A percentile compares a stretch with the other conserved stretches of the same genome.
Evolutionary conservation across 768 basidiomycete species (phyloP).

Genomic region (Lactifluus volemus): DNA sequence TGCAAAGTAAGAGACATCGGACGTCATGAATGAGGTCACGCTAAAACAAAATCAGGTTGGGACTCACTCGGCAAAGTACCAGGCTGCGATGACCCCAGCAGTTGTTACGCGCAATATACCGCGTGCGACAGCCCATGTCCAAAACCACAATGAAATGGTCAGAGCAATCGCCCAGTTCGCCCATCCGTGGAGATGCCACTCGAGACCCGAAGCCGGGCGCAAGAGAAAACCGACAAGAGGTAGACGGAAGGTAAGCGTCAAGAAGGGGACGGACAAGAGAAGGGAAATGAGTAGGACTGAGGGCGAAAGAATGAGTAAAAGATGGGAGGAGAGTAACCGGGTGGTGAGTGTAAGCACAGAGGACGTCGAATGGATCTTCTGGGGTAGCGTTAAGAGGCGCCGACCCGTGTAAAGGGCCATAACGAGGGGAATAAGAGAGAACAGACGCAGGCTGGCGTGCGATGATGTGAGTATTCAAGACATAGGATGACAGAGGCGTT

Average conservation of each 20-base stretch:
- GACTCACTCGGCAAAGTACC: constrained; percentile 74
- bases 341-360: constrained; percentile 52
- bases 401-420: constrained; percentile 65
- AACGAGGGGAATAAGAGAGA: constrained; percentile 64
- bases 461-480: background rate
- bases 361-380: constrained; percentile 59
- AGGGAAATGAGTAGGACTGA: constrained; percentile 58
- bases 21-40: constrained; percentile 7
- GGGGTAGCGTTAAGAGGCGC: constrained; percentile 62
- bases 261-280: constrained; percentile 70
- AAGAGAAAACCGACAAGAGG: constrained; percentile 59
- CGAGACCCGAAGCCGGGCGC: constrained; percentile 33
- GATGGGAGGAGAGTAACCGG: constrained; percentile 58
- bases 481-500: background rate
- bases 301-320: constrained; percentile 70
- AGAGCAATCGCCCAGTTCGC: constrained; percentile 70
- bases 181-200: constrained; percentile 52
- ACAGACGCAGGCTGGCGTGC: constrained; percentile 53
- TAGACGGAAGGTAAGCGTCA: constrained; percentile 69
- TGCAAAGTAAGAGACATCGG: constrained; percentile 2
- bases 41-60: background rate
- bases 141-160: constrained; percentile 49
- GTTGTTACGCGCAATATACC: constrained; percentile 69
- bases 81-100: constrained; percentile 80
- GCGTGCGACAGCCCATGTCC: constrained; percentile 71